Evolutionary conservation across 2,329 filamentous ascomycete genomes (phyloP).

Genomic region (Talaromyces sp.): DNA sequence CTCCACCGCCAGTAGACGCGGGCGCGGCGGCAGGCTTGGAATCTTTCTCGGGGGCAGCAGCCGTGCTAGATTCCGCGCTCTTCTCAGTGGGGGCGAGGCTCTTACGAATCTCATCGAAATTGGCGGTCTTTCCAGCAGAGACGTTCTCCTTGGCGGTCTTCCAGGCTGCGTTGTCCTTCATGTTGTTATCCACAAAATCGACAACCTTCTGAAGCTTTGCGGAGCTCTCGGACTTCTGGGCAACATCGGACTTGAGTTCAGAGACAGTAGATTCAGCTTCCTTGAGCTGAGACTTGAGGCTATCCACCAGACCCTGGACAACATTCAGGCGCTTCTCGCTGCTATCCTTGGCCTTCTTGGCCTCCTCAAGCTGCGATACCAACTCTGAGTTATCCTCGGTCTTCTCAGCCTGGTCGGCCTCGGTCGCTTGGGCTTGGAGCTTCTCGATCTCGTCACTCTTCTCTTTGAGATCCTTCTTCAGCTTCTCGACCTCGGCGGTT

Average conservation of each 20-base stretch:
- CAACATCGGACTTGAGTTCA: conserved; percentile 47
- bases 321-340: conserved; percentile 58
- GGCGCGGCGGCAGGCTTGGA: conserved; percentile 20
- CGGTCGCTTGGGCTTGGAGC: conserved; percentile 33
- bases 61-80: conserved; percentile 12
- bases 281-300: conserved; percentile 56
- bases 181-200: conserved; percentile 44
- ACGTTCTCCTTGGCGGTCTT: conserved; percentile 37
- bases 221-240: conserved; percentile 40
- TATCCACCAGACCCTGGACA: conserved; percentile 59
- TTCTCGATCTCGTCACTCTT: conserved; percentile 44
- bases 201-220: conserved; percentile 39
- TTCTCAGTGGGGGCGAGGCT: conserved; percentile 32
- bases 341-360: conserved; percentile 39
- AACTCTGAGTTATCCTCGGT: conserved; percentile 28
- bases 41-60: conserved; percentile 24
- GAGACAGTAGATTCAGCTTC: conserved; percentile 55
- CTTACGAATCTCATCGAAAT: conserved; percentile 39
- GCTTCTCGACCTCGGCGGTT: conserved; percentile 33
- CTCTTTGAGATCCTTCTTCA: conserved; percentile 44
- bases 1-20: conserved; percentile 25
- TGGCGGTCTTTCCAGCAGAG: conserved; percentile 33
- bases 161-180: conserved; percentile 41
- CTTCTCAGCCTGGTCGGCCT: conserved; percentile 24
- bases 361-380: conserved; percentile 35